Conservation (phyloP, 768 basidiomycete species). For the Russula vinacea region DNA sequence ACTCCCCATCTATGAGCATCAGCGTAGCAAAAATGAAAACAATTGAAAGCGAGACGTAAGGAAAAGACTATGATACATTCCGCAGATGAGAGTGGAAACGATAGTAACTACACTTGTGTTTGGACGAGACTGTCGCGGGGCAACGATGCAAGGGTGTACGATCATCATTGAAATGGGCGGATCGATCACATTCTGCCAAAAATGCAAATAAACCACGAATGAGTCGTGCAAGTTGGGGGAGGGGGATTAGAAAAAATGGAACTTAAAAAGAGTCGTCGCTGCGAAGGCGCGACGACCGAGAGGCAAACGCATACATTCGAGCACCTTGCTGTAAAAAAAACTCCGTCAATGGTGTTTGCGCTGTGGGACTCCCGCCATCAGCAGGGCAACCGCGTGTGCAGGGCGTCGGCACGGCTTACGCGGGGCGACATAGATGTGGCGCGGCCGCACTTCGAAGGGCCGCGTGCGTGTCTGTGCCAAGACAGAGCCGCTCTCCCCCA, state of each 20-base stretch:
- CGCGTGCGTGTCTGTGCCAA: constrained; percentile 72
- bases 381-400: constrained; percentile 18
- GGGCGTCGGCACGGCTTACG: constrained; percentile 48
- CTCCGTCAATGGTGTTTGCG: constrained; percentile 52
- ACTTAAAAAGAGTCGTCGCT: constrained; percentile 30
- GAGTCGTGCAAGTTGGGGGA: constrained; percentile 15
- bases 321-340: constrained; percentile 58
- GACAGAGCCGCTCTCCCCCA: constrained; percentile 55
- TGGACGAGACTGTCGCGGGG: not conserved
- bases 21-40: constrained; percentile 15
- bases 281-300: constrained; percentile 32
- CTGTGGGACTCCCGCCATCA: constrained; percentile 33
- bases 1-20: constrained; percentile 25
- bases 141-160: not conserved
- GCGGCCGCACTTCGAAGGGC: constrained; percentile 74
- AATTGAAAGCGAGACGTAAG: constrained; percentile 4
- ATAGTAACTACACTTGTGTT: constrained; percentile 9
- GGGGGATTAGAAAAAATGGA: constrained; percentile 14
- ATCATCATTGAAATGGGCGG: constrained; percentile 7
- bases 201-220: constrained; percentile 16
- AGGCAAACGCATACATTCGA: constrained; percentile 52
- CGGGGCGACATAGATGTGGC: constrained; percentile 71
- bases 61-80: constrained; percentile 19
- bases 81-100: constrained; percentile 10
- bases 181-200: constrained; percentile 25